Evolutionary conservation across 768 basidiomycete species (phyloP).

Genomic region (Saitozyma sp.): DNA sequence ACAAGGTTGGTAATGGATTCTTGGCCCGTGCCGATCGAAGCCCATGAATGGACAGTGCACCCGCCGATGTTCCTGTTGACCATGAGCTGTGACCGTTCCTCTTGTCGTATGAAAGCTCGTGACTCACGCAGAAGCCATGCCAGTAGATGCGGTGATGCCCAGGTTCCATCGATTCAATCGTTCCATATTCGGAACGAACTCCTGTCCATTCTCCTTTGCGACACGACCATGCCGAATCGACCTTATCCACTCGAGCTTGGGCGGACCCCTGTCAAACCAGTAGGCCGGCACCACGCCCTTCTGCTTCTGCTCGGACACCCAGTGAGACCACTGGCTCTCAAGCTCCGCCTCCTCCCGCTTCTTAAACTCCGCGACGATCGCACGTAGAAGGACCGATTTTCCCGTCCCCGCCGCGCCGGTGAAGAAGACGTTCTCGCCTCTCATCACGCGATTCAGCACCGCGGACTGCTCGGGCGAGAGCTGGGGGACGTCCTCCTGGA

Average conservation of each 20-base stretch:
- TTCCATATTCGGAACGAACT: too few relatives aligned
- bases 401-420: conserved; percentile 98
- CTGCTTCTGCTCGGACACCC: background rate
- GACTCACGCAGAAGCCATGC: conserved; percentile 65
- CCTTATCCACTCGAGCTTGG: too few relatives aligned
- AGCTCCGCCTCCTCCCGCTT: conserved; percentile 4
- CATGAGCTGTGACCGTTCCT: background rate
- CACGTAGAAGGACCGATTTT: conserved; percentile 88
- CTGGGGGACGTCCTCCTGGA: background rate
- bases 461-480: conserved; percentile 30
- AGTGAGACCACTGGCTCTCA: too few relatives aligned
- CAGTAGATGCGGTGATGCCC: conserved; percentile 86
- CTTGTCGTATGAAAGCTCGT: background rate
- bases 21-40: conserved; percentile 33
- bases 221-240: too few relatives aligned
- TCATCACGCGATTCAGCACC: conserved; percentile 27
- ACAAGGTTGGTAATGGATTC: conserved; percentile 16
- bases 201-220: too few relatives aligned
- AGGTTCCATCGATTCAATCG: conserved; percentile 24
- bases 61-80: conserved; percentile 36
- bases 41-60: conserved; percentile 39
- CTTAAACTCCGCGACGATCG: conserved; percentile 73
- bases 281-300: background rate
- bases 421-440: conserved; percentile 79
- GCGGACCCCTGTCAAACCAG: too few relatives aligned